A percentile compares a stretch with the other conserved stretches of the same genome.
phyloP scores from a whole-genome alignment of 352 stramenopile genomes.

The Albugo candida region DNA sequence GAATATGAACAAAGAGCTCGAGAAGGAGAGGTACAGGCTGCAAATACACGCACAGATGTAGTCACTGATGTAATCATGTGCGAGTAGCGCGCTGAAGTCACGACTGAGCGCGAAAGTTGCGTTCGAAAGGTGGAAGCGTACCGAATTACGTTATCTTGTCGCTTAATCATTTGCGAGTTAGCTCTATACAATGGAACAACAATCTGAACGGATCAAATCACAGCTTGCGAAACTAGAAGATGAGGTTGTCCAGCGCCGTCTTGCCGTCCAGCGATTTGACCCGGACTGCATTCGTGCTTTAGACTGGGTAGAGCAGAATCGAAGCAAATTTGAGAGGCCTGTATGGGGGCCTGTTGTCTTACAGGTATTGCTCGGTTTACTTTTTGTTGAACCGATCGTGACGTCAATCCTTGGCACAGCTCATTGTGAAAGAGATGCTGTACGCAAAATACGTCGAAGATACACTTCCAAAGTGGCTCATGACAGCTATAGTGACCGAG shows the following conservation, averaged over 20 bases:
- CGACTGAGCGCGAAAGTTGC: slow-evolving; percentile 36
- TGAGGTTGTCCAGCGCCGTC: slow-evolving; percentile 45
- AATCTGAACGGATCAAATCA: background rate
- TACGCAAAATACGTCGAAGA: slow-evolving; percentile 76
- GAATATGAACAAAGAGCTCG: slow-evolving; percentile 45
- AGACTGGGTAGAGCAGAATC: slow-evolving; percentile 61
- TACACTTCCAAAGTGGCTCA: slow-evolving; percentile 59
- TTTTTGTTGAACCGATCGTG: background rate
- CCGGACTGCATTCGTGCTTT: slow-evolving; percentile 48
- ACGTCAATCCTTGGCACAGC: slow-evolving; percentile 10
- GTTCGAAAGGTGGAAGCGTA: slow-evolving; percentile 11
- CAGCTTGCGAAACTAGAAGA: slow-evolving; percentile 9
- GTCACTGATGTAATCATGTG: too few relatives aligned
- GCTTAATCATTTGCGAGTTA: background rate
- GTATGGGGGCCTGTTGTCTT: slow-evolving; percentile 69
- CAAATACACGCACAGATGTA: background rate
- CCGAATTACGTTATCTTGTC: background rate
- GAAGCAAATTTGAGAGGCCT: slow-evolving; percentile 39
- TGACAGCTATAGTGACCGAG: slow-evolving; percentile 52
- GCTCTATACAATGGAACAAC: background rate
- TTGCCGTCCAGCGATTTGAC: slow-evolving; percentile 34
- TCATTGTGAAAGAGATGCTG: slow-evolving; percentile 58
- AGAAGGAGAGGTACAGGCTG: slow-evolving; percentile 32
- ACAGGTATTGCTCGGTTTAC: slow-evolving; percentile 17
- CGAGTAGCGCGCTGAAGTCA: slow-evolving; percentile 42